phyloP scores from a whole-genome alignment of 177 flowering plant species.

The Vitis hybrid region DNA sequence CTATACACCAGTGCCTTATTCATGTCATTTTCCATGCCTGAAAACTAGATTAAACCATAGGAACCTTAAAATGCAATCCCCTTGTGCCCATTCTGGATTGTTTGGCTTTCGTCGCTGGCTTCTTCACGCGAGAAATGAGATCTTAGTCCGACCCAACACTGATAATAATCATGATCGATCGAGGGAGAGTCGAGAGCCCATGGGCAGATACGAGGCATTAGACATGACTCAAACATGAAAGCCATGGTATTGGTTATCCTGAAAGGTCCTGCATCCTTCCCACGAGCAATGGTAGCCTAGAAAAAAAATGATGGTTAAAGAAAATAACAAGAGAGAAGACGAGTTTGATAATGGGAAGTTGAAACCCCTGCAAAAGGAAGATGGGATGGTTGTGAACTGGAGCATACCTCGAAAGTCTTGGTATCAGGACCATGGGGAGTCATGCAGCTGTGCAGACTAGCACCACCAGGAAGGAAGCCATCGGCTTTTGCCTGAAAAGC shows the following conservation, averaged over 20 bases:
- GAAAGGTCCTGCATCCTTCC: constrained; percentile 58
- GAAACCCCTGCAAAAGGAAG: not conserved
- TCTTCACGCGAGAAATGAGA: constrained; percentile 62
- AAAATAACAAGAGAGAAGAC: not conserved
- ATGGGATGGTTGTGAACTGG: not conserved
- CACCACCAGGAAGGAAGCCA: constrained; percentile 95
- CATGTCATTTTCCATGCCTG: too few relatives aligned
- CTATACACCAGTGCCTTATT: too few relatives aligned
- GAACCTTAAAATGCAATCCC: not conserved
- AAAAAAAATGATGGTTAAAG: not conserved
- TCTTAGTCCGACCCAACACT: constrained; percentile 87
- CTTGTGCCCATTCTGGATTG: constrained; percentile 1
- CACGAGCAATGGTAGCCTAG: constrained; percentile 72
- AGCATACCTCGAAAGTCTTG: constrained; percentile 81
- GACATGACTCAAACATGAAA: constrained; percentile 91
- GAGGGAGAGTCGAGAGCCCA: constrained; percentile 89
- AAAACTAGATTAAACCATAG: not conserved
- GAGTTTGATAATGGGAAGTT: too few relatives aligned
- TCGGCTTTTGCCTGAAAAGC: constrained; percentile 81
- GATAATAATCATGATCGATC: constrained; percentile 78
- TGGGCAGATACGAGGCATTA: constrained; percentile 73
- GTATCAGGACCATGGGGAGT: constrained; percentile 99
- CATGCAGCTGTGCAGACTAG: constrained; percentile 98
- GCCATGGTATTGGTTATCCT: constrained; percentile 76
- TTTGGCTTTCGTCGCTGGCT: not conserved